Conservation (phyloP, 345 rosid genomes). For the Linum trigynum region DNA sequence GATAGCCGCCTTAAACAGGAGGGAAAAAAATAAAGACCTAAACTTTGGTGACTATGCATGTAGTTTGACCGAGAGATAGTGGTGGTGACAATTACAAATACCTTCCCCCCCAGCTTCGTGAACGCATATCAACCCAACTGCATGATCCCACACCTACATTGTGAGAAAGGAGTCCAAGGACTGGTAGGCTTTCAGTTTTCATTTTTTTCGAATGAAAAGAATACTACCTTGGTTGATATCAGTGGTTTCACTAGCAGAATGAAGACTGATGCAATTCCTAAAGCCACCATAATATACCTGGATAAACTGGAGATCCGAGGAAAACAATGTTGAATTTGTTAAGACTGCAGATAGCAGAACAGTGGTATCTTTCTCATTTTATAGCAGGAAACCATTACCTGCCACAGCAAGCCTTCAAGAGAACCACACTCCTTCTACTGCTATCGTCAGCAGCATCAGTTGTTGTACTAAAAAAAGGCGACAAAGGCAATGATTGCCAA, state of each 20-base stretch:
- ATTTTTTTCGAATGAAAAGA: too few relatives aligned
- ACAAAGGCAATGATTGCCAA: slow-evolving; percentile 68
- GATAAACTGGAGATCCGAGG: slow-evolving; percentile 40
- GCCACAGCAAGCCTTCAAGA: slow-evolving; percentile 60
- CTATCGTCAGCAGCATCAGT: too few relatives aligned
- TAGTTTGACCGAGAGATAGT: too few relatives aligned
- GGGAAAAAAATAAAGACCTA: too few relatives aligned
- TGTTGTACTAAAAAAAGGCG: slow-evolving; percentile 31
- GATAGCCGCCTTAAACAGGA: too few relatives aligned
- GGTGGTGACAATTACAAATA: slow-evolving; percentile 8
- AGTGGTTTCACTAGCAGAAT: slow-evolving; percentile 18
- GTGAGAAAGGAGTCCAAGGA: background rate
- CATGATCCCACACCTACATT: slow-evolving; percentile 88
- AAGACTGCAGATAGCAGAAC: background rate
- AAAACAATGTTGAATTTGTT: background rate
- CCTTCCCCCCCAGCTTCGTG: slow-evolving; percentile 93
- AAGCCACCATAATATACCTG: slow-evolving; percentile 70
- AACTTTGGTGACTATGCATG: too few relatives aligned
- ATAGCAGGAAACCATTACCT: slow-evolving; percentile 37
- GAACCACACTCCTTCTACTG: slow-evolving; percentile 30
- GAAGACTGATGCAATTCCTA: slow-evolving; percentile 58
- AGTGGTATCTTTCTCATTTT: background rate
- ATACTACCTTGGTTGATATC: slow-evolving; percentile 39
- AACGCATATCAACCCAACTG: slow-evolving; percentile 79
- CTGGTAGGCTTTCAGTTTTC: too few relatives aligned